These are phyloP conservation scores for Trametes polyzona DNA, from an alignment of 1,284 basidiomycete genomes.

Conservation along the genomic window DNA sequence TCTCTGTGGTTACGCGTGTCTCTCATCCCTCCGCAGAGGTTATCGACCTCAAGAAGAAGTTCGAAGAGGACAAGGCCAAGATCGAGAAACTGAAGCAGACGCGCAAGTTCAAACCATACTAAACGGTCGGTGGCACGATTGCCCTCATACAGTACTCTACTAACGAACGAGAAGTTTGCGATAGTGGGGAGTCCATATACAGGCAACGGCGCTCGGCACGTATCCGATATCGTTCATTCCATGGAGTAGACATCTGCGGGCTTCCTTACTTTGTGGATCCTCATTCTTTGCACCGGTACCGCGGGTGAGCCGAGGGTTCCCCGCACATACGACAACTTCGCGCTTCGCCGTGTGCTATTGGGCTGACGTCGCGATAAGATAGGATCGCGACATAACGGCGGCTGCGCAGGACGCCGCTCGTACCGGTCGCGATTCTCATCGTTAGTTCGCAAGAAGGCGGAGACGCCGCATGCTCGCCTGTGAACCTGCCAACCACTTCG, in stretches of 20 bases:
- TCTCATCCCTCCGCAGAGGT: slow-evolving; percentile 50
- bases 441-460: slow-evolving; percentile 4
- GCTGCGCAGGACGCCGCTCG: background rate
- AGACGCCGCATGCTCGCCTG: slow-evolving; percentile 13
- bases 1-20: background rate
- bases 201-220: background rate
- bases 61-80: slow-evolving; percentile 88
- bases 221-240: background rate
- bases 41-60: slow-evolving; percentile 78
- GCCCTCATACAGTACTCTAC: background rate
- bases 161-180: background rate
- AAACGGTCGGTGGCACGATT: slow-evolving; percentile 18
- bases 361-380: slow-evolving; percentile 12
- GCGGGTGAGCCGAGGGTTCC: background rate
- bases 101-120: slow-evolving; percentile 86
- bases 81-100: slow-evolving; percentile 82
- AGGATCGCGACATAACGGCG: slow-evolving; percentile 2
- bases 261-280: background rate
- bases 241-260: background rate
- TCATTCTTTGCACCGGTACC: background rate
- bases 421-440: slow-evolving; percentile 11
- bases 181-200: too few relatives aligned
- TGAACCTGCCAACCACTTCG: background rate
- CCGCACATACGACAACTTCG: background rate
- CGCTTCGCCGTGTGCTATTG: background rate